Evolutionary conservation across 352 stramenopile genomes (phyloP).

Genomic region (Phytopythium vexans): DNA sequence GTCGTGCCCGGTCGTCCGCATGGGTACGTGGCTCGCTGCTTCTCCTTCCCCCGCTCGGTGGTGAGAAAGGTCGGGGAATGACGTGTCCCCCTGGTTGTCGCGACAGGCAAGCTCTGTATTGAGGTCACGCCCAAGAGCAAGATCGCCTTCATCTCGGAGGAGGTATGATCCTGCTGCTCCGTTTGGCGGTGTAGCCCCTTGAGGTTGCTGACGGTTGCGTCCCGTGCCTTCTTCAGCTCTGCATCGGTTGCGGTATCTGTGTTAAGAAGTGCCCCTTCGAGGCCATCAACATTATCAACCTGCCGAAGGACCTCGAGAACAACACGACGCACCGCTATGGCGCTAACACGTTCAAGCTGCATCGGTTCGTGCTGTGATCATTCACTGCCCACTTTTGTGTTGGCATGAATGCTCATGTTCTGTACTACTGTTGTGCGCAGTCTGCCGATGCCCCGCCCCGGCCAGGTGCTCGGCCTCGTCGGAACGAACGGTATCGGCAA

Average conservation of each 20-base stretch:
- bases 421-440: constrained; percentile 8
- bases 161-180: constrained; percentile 12
- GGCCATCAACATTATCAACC: constrained; percentile 99
- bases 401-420: not conserved
- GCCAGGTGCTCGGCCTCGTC: constrained; percentile 98
- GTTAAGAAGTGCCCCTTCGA: constrained; percentile 99
- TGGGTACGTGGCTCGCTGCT: constrained; percentile 55
- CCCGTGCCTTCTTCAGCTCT: constrained; percentile 73
- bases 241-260: constrained; percentile 99
- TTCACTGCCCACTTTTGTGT: not conserved
- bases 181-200: not conserved
- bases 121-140: constrained; percentile 96
- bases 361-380: constrained; percentile 55
- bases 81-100: not conserved
- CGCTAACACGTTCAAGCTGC: constrained; percentile 99
- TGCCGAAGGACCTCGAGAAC: constrained; percentile 98
- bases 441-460: constrained; percentile 97
- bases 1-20: constrained; percentile 97
- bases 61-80: not conserved
- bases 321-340: constrained; percentile 99
- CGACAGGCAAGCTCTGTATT: constrained; percentile 97
- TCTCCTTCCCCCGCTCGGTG: not conserved
- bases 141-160: constrained; percentile 98
- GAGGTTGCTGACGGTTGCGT: constrained; percentile 2
- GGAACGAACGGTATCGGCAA: constrained; percentile 99